Base-by-base conservation (phyloP, 2,329 filamentous ascomycete genomes). In the Fusarium graminum region DNA sequence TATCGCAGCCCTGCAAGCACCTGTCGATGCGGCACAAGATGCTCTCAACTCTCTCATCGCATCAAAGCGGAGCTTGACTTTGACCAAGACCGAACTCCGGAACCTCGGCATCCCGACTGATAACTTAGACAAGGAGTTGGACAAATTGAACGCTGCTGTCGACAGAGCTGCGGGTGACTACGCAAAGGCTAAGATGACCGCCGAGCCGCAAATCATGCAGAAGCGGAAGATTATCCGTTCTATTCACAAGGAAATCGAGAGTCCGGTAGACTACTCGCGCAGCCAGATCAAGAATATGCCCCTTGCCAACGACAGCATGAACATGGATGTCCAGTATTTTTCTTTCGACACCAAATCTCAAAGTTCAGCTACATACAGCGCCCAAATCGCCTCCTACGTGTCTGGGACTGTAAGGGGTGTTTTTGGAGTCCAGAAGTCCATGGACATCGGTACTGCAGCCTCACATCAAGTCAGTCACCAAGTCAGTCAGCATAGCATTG, bases 261-360 rank as follows among this genome's bases (percentile, higher is more conserved):
- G 57, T 47, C 67, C 65, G 0, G 51, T 70, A 10, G 65, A 67
- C 38, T 60, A 59, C 6, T 2, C 60, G 6, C 47, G 43, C 11
- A 51, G 47, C 4, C 30, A 68, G 39, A 63, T 68, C 17, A 70
- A 60, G 38, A 28, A 36, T 0, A 52, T 68, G 30, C 57, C 67
- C 4, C 43, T 70, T 0, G 53, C 65, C 17, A 22, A 25, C 17
- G 59, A 67, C 26, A 40, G 56, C 0, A 50, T 68, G 41, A 70
- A 68, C 30, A 70, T 68, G 51, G 65, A 67, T 5, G 59, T 70
- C 0, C 53, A 67, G 47, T 67, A 46, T 26, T 68, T 68, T 40
- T 42, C 53, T 0, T 55, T 53, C 13, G 52, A 67, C 16, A 38
- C 51, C 0, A 57, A 45, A 3, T n/a, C 22, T 0, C n/a, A 52